Evolutionary conservation across 2,329 filamentous ascomycete species (phyloP).

Genomic region (Verticillium zaregamsianum): DNA sequence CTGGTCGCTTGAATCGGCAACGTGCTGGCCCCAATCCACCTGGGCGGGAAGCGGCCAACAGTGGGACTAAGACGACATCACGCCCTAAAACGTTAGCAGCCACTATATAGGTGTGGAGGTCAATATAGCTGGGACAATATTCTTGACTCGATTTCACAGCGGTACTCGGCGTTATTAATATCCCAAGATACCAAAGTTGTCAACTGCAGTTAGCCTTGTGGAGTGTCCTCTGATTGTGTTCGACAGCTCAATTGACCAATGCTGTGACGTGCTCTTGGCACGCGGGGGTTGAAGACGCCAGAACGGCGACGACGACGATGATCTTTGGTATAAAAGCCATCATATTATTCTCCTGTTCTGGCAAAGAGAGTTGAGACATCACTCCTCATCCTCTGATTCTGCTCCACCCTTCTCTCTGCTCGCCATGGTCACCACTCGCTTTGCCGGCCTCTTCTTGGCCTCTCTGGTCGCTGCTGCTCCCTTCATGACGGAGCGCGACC

Average conservation of each 20-base stretch:
- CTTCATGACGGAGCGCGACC: neutral
- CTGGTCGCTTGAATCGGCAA: neutral
- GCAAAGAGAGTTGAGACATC: neutral
- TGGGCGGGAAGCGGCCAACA: too few relatives aligned
- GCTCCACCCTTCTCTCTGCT: neutral
- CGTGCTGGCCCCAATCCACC: neutral
- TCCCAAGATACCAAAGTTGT: neutral
- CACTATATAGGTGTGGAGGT: neutral
- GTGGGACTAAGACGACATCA: too few relatives aligned
- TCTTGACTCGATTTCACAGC: neutral
- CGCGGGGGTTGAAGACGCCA: neutral
- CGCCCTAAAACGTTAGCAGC: neutral
- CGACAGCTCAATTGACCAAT: neutral
- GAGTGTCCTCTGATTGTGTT: neutral
- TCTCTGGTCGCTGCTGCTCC: conserved; percentile 5
- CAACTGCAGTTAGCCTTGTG: neutral
- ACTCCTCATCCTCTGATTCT: neutral
- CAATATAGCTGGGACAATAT: neutral
- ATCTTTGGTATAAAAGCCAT: neutral
- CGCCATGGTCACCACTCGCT: conserved; percentile 3
- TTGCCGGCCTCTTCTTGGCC: conserved; percentile 4
- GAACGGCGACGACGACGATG: neutral
- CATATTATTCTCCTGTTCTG: neutral
- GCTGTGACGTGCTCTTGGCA: neutral
- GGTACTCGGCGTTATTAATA: neutral